Evolutionary conservation across 129 eudicot genomes (phyloP), one percentile per base, ranked within the genome.

Genomic region (Gnaphalium uliginosum): DNA sequence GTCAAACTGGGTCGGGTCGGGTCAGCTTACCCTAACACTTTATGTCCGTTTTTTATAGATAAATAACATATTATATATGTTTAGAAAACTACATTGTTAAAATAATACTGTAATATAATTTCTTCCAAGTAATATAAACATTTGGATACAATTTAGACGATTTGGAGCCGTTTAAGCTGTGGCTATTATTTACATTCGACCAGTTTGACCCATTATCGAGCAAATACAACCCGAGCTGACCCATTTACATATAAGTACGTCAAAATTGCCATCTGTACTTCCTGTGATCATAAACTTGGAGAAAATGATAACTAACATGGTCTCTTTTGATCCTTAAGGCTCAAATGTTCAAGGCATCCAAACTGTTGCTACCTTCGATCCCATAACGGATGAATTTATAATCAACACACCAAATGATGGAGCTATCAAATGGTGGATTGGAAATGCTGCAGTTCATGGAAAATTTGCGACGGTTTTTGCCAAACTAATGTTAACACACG

Each of bases 351-450:
- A 91, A 75, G 99, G 99, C 68, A 82, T 94, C 71, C 92, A 91
- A 82, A 91, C 99, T 5, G 15, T 80, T 76, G 93, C 99, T 1
- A 91, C 90, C 24, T 94, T 87, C 23, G 99, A 94, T 79, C 96
- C 92, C 1, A 18, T 91, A 7, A 89, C 83, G 15, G 99, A 94
- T 53, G 99, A 94, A 73, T 94, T 94, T 80, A 63, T 94, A 9
- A 89, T 94, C 53, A 82, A 83, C 82, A 94, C 99, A 24, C 99
- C 99, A 11, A 81, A 91, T 68, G 97, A 88, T 37, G 97, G 97
- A 35, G 99, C 97, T 76, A 87, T 90, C 53, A 94, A 94, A 80
- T 94, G 97, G 97, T 94, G 99, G 99, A 94, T 94, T 50, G 97
- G 99, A 15, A 91, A 91, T 74, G 99, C 99, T 14, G 99, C 99